These are phyloP conservation scores for Eragrostis curvula DNA, from an alignment of 176 grass and related monocot species.

Conservation along the genomic window DNA sequence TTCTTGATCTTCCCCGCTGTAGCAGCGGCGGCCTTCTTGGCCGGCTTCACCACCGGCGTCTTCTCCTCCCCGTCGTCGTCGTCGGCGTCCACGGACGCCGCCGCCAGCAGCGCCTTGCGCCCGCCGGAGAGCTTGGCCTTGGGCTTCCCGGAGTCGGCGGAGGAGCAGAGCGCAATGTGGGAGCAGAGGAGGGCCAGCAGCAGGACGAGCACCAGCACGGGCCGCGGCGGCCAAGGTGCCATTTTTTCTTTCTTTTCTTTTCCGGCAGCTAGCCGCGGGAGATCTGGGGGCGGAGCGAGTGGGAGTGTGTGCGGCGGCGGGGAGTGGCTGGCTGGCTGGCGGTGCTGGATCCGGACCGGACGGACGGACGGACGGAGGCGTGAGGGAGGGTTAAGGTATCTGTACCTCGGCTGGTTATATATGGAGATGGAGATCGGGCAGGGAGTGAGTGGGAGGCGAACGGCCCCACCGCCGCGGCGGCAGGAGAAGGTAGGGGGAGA, in stretches of 20 bases:
- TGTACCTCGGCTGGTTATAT: constrained; percentile 29
- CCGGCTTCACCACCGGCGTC: neutral
- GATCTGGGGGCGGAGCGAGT: neutral
- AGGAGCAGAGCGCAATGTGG: constrained; percentile 60
- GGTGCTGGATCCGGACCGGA: constrained; percentile 34
- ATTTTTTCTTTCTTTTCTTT: neutral
- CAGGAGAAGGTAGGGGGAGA: neutral
- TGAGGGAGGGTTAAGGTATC: constrained; percentile 47
- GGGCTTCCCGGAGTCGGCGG: constrained; percentile 33
- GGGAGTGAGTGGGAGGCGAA: constrained; percentile 28
- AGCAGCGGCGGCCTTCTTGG: constrained; percentile 17
- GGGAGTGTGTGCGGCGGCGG: neutral
- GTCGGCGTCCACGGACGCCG: neutral
- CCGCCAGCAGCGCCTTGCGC: constrained; percentile 46
- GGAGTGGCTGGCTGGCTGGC: neutral
- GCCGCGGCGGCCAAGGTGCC: constrained; percentile 39
- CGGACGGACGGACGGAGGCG: constrained; percentile 31
- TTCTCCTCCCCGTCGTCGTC: constrained; percentile 6
- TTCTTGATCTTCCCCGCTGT: constrained; percentile 46
- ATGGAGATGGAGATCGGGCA: neutral
- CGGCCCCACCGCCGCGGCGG: constrained; percentile 32
- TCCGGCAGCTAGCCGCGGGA: neutral
- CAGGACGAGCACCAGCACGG: constrained; percentile 30
- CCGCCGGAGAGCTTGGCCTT: constrained; percentile 45
- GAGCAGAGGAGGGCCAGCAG: constrained; percentile 63